Evolutionary conservation across 225 moss, liverwort and hornwort genomes (phyloP).

Genomic region (Bryoerythrophyllum caledonicum): DNA sequence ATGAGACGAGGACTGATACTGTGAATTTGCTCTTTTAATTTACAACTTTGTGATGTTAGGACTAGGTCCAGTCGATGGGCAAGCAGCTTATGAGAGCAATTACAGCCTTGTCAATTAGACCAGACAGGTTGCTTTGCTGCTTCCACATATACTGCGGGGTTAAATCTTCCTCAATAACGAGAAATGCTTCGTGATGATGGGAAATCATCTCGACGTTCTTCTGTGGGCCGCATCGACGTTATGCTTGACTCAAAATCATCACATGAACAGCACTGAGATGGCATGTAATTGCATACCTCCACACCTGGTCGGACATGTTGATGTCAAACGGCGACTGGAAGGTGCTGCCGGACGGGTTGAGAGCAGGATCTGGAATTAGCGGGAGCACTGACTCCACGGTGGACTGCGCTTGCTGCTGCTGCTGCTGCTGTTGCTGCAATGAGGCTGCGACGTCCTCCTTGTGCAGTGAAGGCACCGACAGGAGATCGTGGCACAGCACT

Average conservation of each 20-base stretch:
- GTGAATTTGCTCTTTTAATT: too few species aligned
- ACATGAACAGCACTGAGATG: not conserved
- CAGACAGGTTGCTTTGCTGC: too few species aligned
- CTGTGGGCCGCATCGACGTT: too few species aligned
- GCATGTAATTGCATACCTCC: conserved; percentile 17
- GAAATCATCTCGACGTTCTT: too few species aligned
- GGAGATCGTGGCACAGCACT: conserved; percentile 18
- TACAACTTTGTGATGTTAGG: too few species aligned
- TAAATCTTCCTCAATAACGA: too few species aligned
- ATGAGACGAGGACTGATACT: not conserved
- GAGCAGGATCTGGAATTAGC: not conserved
- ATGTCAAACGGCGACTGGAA: conserved; percentile 21
- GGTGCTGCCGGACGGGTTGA: not conserved
- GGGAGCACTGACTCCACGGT: not conserved
- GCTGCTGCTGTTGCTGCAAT: not conserved
- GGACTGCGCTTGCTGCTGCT: not conserved
- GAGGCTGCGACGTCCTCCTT: not conserved
- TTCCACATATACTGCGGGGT: too few species aligned
- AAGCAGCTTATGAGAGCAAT: too few species aligned
- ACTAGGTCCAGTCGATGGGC: too few species aligned
- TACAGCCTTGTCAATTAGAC: too few species aligned
- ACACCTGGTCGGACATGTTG: conserved; percentile 20
- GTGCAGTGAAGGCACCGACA: conserved; percentile 3
- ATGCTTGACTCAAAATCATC: too few species aligned
- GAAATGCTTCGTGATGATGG: too few species aligned